A percentile compares a stretch with the other conserved stretches of the same genome.
Evolutionary conservation across 176 grass and related monocot genomes (phyloP).

Genomic region (Rhipidocladum racemiflorum): DNA sequence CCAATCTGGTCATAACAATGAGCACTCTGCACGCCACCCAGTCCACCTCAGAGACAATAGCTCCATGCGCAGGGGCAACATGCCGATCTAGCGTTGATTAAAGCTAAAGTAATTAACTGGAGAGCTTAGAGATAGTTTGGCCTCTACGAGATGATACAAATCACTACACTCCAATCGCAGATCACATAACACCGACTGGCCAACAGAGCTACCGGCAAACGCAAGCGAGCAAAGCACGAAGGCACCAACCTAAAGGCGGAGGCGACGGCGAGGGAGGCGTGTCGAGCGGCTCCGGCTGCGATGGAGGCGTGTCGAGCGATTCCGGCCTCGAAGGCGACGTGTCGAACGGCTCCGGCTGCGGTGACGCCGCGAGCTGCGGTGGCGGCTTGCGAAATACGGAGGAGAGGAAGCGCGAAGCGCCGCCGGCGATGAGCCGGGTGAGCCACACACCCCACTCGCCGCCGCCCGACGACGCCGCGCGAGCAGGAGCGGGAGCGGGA

Average conservation of each 20-base stretch:
- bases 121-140: background rate
- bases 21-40: background rate
- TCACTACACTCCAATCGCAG: background rate
- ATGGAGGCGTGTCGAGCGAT: background rate
- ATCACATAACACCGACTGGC: background rate
- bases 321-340: background rate
- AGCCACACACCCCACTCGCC: conserved; percentile 33
- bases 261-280: conserved; percentile 4
- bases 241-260: conserved; percentile 38
- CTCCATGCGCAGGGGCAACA: background rate
- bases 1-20: background rate
- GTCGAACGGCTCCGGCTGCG: background rate
- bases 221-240: background rate
- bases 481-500: background rate
- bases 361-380: background rate
- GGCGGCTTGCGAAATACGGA: conserved; percentile 40
- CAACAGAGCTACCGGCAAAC: background rate
- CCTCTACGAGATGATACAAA: background rate
- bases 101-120: background rate
- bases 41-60: background rate
- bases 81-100: background rate
- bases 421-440: conserved; percentile 33
- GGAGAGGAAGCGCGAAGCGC: conserved; percentile 37
- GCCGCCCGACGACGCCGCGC: background rate
- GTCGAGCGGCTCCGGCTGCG: background rate